Conservation (phyloP, 2,329 filamentous ascomycete species). For the Orbilia brochopaga region DNA sequence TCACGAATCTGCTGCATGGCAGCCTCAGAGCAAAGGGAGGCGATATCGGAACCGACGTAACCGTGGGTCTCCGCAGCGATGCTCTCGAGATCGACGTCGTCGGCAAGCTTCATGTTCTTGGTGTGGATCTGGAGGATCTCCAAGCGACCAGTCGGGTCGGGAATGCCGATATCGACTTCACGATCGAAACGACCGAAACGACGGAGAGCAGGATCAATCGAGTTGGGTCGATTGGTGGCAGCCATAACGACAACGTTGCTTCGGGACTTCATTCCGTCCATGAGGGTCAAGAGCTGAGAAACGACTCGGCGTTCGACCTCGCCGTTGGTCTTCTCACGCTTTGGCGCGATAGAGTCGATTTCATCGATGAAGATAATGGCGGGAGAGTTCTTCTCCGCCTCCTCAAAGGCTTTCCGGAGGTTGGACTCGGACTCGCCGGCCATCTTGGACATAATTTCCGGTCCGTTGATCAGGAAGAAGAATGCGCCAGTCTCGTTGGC, state of each 20-base stretch:
- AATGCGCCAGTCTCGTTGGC: constrained; percentile 99
- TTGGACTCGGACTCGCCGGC: constrained; percentile 99
- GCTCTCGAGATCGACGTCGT: constrained; percentile 94
- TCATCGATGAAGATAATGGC: constrained; percentile 99
- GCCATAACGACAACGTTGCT: constrained; percentile 99
- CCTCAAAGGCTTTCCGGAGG: constrained; percentile 97
- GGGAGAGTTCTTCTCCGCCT: constrained; percentile 98
- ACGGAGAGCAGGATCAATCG: constrained; percentile 94
- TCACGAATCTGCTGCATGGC: constrained; percentile 99
- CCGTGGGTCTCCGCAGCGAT: constrained; percentile 98
- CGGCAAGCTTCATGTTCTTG: constrained; percentile 99
- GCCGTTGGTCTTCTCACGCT: constrained; percentile 99
- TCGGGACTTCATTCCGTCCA: constrained; percentile 99
- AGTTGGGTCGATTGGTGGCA: constrained; percentile 97
- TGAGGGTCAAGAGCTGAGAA: constrained; percentile 92
- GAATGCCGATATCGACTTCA: constrained; percentile 97
- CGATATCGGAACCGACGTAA: constrained; percentile 98
- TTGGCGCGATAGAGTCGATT: constrained; percentile 97
- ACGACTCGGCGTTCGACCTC: constrained; percentile 98
- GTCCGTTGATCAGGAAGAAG: constrained; percentile 96
- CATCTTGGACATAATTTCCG: constrained; percentile 99
- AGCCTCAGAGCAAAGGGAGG: constrained; percentile 96
- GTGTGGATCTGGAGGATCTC: constrained; percentile 99
- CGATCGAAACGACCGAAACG: constrained; percentile 99
- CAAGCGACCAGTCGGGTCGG: constrained; percentile 95